Conservation (phyloP, 1,284 basidiomycete genomes). For the Ustilago xerochloae region DNA sequence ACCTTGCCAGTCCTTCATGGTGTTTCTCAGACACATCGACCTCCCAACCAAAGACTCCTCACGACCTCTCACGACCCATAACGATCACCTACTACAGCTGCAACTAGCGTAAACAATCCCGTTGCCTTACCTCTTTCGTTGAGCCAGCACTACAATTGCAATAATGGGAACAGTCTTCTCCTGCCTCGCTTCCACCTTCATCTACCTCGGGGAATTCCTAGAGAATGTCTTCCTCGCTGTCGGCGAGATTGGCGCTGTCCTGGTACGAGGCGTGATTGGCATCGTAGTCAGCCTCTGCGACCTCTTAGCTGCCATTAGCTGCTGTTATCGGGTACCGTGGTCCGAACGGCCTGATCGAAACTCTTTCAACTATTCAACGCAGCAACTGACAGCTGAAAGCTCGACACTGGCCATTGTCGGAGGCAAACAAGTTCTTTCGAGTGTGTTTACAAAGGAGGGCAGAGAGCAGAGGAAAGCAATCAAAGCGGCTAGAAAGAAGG, state of each 20-base stretch:
- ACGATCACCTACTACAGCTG: background rate
- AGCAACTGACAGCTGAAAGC: background rate
- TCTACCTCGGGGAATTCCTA: conserved; percentile 51
- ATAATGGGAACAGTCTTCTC: conserved; percentile 57
- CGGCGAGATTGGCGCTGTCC: conserved; percentile 53
- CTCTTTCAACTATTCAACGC: conserved; percentile 28
- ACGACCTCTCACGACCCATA: conserved; percentile 11
- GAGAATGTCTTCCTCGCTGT: conserved; percentile 48
- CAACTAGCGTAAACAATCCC: too few species aligned
- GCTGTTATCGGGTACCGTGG: conserved; percentile 58
- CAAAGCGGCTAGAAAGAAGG: conserved; percentile 59
- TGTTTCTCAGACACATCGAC: too few species aligned
- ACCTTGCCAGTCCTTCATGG: too few species aligned
- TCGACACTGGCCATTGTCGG: conserved; percentile 19
- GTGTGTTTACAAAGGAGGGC: conserved; percentile 40
- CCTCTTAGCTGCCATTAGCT: conserved; percentile 54
- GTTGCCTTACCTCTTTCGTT: too few species aligned
- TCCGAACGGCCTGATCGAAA: conserved; percentile 49
- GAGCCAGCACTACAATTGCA: background rate
- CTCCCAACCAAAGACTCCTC: too few species aligned
- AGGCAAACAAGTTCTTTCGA: conserved; percentile 35
- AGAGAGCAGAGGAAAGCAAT: conserved; percentile 28
- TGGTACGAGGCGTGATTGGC: conserved; percentile 49
- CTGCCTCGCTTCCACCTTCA: conserved; percentile 47
- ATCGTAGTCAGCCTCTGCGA: conserved; percentile 59